Evolutionary conservation across 2,329 filamentous ascomycete genomes (phyloP), one percentile per base, ranked within the genome.

Genomic region (Delphinella strobiligena): DNA sequence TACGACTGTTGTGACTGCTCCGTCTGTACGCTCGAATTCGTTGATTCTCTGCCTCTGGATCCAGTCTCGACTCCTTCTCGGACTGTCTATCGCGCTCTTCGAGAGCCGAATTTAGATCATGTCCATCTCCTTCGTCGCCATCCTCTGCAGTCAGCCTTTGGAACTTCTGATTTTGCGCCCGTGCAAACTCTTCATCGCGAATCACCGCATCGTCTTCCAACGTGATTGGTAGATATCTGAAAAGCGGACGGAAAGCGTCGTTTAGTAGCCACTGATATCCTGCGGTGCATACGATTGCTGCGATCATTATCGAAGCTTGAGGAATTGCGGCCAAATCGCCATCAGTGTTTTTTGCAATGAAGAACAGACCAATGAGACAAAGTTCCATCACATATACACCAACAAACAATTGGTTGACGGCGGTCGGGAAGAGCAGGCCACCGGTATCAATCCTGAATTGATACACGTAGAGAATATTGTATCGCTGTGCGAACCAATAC

Each of bases 401-500:
- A 0, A 86, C 91, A 54, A 98, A 96, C 89, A 91, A 82, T 56
- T 95, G 89, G 54, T 95, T 95, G 62, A 96, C 83, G 1, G 91
- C 91, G 27, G 80, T 75, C 0, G 91, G 91, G 52, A 94, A 98
- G 37, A 96, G 66, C 1, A 96, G 72, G 32, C 91, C 91, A 31
- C 91, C 91, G 0, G 89, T 98, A 60, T 98, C 91, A 44, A 82
- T 78, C 48, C 80, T 76, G 59, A 93, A 93, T 38, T 87, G 82
- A 18, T 79, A 93, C 44, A 98, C 88, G 53, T 95, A 98, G 15
- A 98, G 73, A 66, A 93, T 93, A 49, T 89, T 89, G 62, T 96
- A 96, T n/a, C 89, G 78, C 58, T 96, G 87, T 1, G 91, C 89
- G 33, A 95, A 70, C 88, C 88, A 98, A 47, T 96, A 80, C 0